A percentile compares a stretch with the other conserved stretches of the same genome.
These are phyloP conservation scores for Dipteronia dyeriana DNA, from an alignment of 345 rosid species.

Conservation along the genomic window DNA sequence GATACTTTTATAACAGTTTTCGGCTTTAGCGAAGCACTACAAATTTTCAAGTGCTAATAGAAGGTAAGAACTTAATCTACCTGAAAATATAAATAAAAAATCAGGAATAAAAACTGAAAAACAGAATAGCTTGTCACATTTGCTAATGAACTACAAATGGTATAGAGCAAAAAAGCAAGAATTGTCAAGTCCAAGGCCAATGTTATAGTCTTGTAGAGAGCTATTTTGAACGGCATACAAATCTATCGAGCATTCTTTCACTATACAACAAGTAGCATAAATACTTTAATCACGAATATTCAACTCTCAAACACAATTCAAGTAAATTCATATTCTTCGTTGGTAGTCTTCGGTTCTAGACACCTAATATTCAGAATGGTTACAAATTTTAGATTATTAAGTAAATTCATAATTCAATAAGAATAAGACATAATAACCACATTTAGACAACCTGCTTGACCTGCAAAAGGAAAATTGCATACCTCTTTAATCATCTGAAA, in stretches of 20 bases:
- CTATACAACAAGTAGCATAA: background rate
- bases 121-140: background rate
- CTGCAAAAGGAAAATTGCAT: no score
- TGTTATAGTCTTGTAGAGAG: no score
- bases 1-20: no score
- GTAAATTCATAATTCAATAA: no score
- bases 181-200: background rate
- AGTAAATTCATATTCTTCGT: no score
- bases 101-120: no score
- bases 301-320: background rate
- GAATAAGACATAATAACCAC: no score
- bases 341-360: no score
- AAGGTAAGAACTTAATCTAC: background rate
- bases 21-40: background rate
- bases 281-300: background rate
- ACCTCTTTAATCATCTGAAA: no score
- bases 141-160: background rate
- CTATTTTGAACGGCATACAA: background rate
- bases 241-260: background rate
- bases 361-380: no score
- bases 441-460: no score
- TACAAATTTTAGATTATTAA: no score
- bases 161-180: background rate
- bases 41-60: background rate
- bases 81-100: background rate